Evolutionary conservation across 225 moss, liverwort and hornwort species (phyloP), one percentile per base, ranked within the genome.

Genomic region (Ulota crispa): DNA sequence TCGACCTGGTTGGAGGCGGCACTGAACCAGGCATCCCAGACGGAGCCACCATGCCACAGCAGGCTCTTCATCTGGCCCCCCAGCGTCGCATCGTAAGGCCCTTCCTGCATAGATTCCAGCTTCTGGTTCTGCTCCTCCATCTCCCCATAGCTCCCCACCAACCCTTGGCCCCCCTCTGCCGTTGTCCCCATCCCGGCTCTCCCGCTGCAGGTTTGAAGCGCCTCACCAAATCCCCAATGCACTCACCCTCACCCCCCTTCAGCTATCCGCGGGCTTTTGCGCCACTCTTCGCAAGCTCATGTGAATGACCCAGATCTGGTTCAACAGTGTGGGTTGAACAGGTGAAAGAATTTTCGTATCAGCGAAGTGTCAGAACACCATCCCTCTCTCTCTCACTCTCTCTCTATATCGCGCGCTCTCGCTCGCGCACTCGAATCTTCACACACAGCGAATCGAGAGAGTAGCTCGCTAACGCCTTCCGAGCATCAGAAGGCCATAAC

Each of bases 121-220:
- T 95, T 95, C 85, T 93, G 91, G 57, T 95, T 90, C 79, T 94
- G 97, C 79, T 95, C 97, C 70, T 93, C 92, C 95, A 97, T 93
- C 76, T 97, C 97, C 15, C 93, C 92, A 70, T 97, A 97, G 45
- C 86, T 88, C 37, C 87, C 87, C 61, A 88, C 87, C 41, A 79
- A 24, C 85, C 43, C 94, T 87, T 70, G 83, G 85, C 64, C 86
- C 3, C 37, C 45, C 9, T 75, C 78, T 60, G 26, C 66, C 21
- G 3, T 9, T 53, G 79, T 79, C 75, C 78, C 84, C 84, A 84
- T 85, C 23, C 80, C 83, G 79, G 39, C 57, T 39, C 37, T 80
- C 32, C 74, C 81, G 87, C 87, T 87, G 87, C 70, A 87, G 64
- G 78, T 78, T 15, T 60, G 75, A 59, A 60, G 11, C 30, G 28